Percentiles rank a stretch among this genome's conserved stretches.
Evolutionary conservation across 306 rosid genomes (phyloP).

Genomic region (Urtica urens): DNA sequence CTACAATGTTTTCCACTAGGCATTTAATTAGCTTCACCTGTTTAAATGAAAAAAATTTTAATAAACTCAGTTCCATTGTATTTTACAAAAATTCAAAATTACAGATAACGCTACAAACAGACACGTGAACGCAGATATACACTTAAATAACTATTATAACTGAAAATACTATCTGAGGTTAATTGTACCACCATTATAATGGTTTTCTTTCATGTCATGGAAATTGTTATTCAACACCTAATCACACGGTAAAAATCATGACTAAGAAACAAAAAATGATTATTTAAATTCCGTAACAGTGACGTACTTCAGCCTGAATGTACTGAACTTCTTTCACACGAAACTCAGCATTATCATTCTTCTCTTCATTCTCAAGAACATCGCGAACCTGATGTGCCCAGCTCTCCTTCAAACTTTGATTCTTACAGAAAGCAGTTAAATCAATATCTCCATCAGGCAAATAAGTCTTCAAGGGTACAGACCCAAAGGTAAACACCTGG

Average conservation of each 20-base stretch:
- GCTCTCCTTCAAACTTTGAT: slow-evolving; percentile 66
- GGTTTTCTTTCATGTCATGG: too few species aligned
- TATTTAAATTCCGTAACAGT: slow-evolving; percentile 7
- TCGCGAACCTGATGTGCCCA: slow-evolving; percentile 98
- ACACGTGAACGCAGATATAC: too few species aligned
- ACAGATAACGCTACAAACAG: too few species aligned
- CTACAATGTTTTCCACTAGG: slow-evolving; percentile 97
- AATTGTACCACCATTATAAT: too few species aligned
- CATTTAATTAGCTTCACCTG: slow-evolving; percentile 96
- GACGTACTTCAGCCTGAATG: slow-evolving; percentile 93
- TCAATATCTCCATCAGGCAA: slow-evolving; percentile 99
- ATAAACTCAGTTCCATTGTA: too few species aligned
- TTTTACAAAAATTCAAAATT: too few species aligned
- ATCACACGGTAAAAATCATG: too few species aligned
- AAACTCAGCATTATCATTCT: slow-evolving; percentile 83
- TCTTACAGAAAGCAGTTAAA: slow-evolving; percentile 77
- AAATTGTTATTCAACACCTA: too few species aligned
- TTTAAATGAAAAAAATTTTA: slow-evolving; percentile 6
- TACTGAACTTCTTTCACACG: slow-evolving; percentile 94
- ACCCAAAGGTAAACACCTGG: slow-evolving; percentile 96
- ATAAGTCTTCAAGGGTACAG: slow-evolving; percentile 95
- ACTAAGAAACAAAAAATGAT: slow-evolving; percentile 10
- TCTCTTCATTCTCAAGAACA: slow-evolving; percentile 85
- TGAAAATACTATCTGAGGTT: too few species aligned
- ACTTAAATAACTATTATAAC: too few species aligned